Evolutionary conservation across 305 asterid species (phyloP).

Genomic region (Fraxinus latifolia): DNA sequence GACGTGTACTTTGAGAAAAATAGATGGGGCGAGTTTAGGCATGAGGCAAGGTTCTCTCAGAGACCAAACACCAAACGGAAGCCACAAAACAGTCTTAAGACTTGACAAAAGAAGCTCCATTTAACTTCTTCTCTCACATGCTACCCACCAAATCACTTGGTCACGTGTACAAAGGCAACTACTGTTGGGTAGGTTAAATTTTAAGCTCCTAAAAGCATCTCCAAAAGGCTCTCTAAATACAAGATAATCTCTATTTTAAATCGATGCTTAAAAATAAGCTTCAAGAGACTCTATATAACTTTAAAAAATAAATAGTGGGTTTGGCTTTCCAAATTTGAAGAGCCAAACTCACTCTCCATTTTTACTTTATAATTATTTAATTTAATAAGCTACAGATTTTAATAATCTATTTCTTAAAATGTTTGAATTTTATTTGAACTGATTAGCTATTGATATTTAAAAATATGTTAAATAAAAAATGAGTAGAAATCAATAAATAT

Average conservation of each 20-base stretch:
- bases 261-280: not conserved
- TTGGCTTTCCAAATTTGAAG: too few relatives aligned
- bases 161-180: not conserved
- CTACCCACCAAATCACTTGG: constrained; percentile 11
- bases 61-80: constrained; percentile 11
- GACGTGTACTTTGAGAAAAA: not conserved
- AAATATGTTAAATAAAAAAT: too few relatives aligned
- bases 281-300: not conserved
- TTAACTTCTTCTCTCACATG: constrained; percentile 6
- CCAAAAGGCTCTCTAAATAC: not conserved
- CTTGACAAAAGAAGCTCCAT: not conserved
- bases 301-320: too few relatives aligned
- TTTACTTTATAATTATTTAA: not conserved
- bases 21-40: not conserved
- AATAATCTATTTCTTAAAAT: too few relatives aligned
- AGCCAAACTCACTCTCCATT: not conserved
- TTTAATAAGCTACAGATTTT: not conserved
- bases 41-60: not conserved
- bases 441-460: not conserved
- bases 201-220: not conserved
- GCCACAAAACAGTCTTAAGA: not conserved
- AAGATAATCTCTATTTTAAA: not conserved
- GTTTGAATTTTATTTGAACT: not conserved
- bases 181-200: not conserved
- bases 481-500: not conserved